phyloP scores from a whole-genome alignment of 2,329 filamentous ascomycete species.

The Neonectria punicea region DNA sequence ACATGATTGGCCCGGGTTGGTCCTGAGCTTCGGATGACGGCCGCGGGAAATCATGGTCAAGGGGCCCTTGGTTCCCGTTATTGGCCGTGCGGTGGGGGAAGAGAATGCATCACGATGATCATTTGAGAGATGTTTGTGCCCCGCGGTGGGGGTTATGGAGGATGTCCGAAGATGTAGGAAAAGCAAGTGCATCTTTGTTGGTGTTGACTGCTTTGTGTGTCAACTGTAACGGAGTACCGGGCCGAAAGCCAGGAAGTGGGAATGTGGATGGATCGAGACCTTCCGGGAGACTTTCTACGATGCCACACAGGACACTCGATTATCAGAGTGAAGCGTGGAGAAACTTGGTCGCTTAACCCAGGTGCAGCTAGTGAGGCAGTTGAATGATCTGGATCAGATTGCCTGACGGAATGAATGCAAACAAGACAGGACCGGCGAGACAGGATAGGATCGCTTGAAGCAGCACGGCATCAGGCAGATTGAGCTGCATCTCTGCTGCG shows the following conservation, averaged over 20 bases:
- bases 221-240: background rate
- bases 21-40: constrained; percentile 25
- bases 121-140: constrained; percentile 25
- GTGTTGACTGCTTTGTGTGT: background rate
- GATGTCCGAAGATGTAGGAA: background rate
- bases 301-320: background rate
- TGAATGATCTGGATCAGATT: background rate
- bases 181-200: background rate
- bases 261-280: background rate
- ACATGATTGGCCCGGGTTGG: constrained; percentile 35
- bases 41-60: constrained; percentile 12
- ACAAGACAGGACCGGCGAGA: background rate
- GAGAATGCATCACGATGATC: background rate
- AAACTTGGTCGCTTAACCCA: background rate
- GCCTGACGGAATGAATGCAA: background rate
- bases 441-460: background rate
- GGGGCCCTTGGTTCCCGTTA: constrained; percentile 21
- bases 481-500: constrained; percentile 6
- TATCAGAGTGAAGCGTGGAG: background rate
- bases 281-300: background rate
- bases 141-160: constrained; percentile 39
- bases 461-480: no score
- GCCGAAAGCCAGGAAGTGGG: background rate
- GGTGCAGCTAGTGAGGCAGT: background rate
- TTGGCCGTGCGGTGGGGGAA: constrained; percentile 19